Percentiles rank a stretch among this genome's conserved stretches.
phyloP scores from a whole-genome alignment of 371 early-diverging fungal species.

The Zancudomyces culisetae region DNA sequence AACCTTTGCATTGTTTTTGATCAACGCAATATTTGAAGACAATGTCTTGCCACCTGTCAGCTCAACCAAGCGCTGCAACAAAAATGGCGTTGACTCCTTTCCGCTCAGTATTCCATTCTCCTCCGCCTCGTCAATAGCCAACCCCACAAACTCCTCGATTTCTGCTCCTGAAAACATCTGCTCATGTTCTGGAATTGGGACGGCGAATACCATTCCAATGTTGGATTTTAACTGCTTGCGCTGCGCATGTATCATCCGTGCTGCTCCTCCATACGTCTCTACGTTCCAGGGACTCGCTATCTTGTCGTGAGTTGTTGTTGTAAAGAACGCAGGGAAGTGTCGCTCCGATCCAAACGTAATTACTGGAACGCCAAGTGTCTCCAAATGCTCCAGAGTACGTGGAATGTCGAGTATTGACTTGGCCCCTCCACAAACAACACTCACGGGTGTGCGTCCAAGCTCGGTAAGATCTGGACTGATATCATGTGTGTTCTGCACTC shows the following conservation, averaged over 20 bases:
- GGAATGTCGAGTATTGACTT: slow-evolving; percentile 89
- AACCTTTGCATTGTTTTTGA: slow-evolving; percentile 74
- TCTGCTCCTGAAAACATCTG: too few species aligned
- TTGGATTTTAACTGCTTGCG: slow-evolving; percentile 38
- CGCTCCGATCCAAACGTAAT: slow-evolving; percentile 39
- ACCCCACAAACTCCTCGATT: slow-evolving; percentile 47
- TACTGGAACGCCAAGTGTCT: slow-evolving; percentile 87
- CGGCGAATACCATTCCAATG: slow-evolving; percentile 72
- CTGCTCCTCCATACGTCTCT: slow-evolving; percentile 36
- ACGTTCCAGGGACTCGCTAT: slow-evolving; percentile 37
- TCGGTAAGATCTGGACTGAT: slow-evolving; percentile 84
- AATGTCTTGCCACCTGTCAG: slow-evolving; percentile 65
- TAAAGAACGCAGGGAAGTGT: slow-evolving; percentile 82
- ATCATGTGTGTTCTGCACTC: too few species aligned
- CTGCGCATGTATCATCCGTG: slow-evolving; percentile 40
- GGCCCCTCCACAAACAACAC: slow-evolving; percentile 85
- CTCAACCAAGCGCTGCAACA: slow-evolving; percentile 58
- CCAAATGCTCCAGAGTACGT: slow-evolving; percentile 58
- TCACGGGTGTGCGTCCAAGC: slow-evolving; percentile 72
- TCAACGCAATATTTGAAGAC: slow-evolving; percentile 57
- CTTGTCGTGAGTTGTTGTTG: slow-evolving; percentile 4
- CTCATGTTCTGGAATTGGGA: slow-evolving; percentile 74
- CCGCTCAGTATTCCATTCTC: slow-evolving; percentile 25
- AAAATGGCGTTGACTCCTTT: slow-evolving; percentile 77
- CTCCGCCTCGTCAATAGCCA: slow-evolving; percentile 48